Base-by-base conservation (phyloP, 345 rosid species). In the Passiflora organensis region DNA sequence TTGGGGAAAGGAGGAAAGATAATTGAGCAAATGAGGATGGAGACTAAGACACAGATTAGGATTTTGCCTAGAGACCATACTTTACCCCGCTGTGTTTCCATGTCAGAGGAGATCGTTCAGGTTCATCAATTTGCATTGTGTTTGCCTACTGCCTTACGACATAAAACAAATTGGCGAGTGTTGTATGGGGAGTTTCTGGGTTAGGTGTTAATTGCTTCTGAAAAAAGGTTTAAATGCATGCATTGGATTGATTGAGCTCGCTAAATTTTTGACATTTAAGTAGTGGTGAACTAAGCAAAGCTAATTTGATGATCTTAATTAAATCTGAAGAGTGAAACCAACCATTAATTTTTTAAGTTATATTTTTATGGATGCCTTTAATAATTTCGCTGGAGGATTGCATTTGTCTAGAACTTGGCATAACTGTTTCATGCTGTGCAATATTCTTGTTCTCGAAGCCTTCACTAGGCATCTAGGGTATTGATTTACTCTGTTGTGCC, bases 21-120 rank as follows among this genome's bases (percentile, higher is more conserved):
- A 15, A 87, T 94, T 37, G 99, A 94, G 80, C 99, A 89, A 66
- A 94, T 94, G 99, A 89, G 99, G 75, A 82, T 83, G 42, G 97
- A 87, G 64, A 94, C 99, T 19, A 89, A 94, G 86, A 94, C 99
- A 41, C 96, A 94, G 81, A 94, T 94, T 73, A 82, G 99, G 82
- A 78, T 94, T 78, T 76, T 94, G 45, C 99, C 99, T 9, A 68
- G 99, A 59, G 99, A 94, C 63, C 83, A 68, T 78, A 67, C 82
- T 11, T 71, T 94, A 55, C 99, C 99, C 56, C 95, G 83, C 25
- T 89, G 99, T 49, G 88, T 94, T 67, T 73, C 93, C 36, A 76
- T 58, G 76, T 49, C 85, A 14, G 97, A 87, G 70, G 99, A 94
- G 80, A 75, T 94, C 67, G 99, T 94, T 70, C 99, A 94, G 99